Base-by-base conservation (phyloP, 2,329 filamentous ascomycete species). In the Colletotrichum gigasporum region DNA sequence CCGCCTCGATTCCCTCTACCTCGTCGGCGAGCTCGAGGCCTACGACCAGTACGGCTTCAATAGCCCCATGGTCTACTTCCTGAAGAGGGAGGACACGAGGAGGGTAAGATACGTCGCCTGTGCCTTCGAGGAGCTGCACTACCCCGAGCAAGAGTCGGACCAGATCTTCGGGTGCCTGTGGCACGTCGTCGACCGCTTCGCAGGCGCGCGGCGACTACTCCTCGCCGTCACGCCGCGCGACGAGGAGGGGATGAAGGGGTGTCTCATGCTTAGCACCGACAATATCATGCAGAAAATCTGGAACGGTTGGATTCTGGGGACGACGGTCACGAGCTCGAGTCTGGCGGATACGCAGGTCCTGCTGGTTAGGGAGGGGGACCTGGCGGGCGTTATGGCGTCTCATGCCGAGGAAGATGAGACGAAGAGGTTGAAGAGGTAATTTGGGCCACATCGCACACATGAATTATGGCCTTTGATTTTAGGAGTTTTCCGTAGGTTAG, bases 211-310 rank as follows among this genome's bases (percentile, higher is more conserved):
- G 45, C 69, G 74, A 59, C 71, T 85, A 18, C 56, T 82, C 14
- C 69, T 84, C 22, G 79, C 80, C 18, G 78, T 80, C 37, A 78
- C 74, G 24, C 71, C 75, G n/a, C 65, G 69, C 14, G 80, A 83
- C 60, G 72, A 73, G 30, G 74, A 78, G 66, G 65, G 66, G 11
- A 76, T 72, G 61, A 58, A 59, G 37, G 61, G 48, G 34, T 71
- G 67, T 35, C 73, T 72, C 34, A 70, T 74, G 61, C 69, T 76
- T 48, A 63, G 70, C 42, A 68, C 70, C 48, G 74, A 79, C 39
- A 79, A 80, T 48, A 71, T 81, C 14, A 75, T 84, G 69, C 80
- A 83, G 71, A 81, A 79, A 73, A 78, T 83, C 34, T 84, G 82
- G 82, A 74, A 74, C 41, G 79, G 80, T 4, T 83, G 82, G 78